These are phyloP conservation scores for Penicillium brevicompactum DNA, from an alignment of 2,329 filamentous ascomycete genomes.

Conservation along the genomic window DNA sequence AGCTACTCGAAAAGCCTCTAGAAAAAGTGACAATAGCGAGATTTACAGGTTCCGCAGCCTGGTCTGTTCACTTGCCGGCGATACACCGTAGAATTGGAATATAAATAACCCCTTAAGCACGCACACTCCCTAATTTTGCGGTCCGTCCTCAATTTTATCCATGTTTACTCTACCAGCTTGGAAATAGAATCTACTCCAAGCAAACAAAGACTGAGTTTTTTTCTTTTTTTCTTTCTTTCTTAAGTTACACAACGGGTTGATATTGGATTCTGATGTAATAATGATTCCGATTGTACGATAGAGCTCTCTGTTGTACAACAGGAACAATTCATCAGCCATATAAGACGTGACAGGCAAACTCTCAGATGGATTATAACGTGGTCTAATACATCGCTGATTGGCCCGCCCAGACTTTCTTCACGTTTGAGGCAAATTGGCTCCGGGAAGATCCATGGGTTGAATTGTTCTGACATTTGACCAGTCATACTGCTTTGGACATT, in stretches of 20 bases:
- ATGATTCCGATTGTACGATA: conserved; percentile 13
- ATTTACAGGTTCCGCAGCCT: no score
- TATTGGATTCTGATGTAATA: conserved; percentile 24
- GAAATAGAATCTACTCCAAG: no score
- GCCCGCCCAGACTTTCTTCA: conserved; percentile 5
- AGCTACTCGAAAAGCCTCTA: no score
- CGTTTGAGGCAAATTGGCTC: conserved; percentile 12
- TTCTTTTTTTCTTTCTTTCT: no score
- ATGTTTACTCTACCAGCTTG: no score
- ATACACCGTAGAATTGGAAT: no score
- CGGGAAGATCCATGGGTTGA: conserved; percentile 14
- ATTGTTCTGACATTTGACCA: conserved; percentile 6
- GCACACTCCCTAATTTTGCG: no score
- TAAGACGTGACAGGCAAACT: conserved; percentile 19
- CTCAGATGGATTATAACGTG: conserved; percentile 1
- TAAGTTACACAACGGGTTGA: conserved; percentile 9
- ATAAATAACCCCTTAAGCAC: no score
- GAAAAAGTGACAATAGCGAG: no score
- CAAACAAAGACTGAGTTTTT: no score
- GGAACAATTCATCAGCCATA: neutral
- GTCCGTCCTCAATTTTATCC: no score
- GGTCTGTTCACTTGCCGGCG: no score
- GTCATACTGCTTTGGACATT: neutral
- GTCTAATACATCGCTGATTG: conserved; percentile 11
- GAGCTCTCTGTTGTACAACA: neutral